phyloP scores from a whole-genome alignment of 768 basidiomycete genomes.

The Collybiopsis luxurians region DNA sequence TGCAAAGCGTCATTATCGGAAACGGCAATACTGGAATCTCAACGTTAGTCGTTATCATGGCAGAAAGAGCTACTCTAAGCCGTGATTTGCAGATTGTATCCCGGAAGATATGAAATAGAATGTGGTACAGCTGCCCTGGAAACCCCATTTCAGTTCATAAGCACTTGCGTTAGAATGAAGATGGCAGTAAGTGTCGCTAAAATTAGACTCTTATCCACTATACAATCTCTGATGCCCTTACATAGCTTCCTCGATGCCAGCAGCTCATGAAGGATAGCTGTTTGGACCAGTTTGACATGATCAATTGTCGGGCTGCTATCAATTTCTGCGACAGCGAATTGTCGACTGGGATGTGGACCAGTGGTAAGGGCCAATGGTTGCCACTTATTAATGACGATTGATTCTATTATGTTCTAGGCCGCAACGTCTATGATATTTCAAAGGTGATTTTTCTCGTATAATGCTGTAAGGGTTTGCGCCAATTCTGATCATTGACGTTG shows the following conservation, averaged over 20 bases:
- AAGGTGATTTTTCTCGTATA: slow-evolving; percentile 1
- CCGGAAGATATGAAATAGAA: slow-evolving; percentile 44
- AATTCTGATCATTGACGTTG: background rate
- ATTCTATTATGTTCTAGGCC: background rate
- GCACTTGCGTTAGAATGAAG: slow-evolving; percentile 58
- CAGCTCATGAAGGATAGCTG: slow-evolving; percentile 54
- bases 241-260: slow-evolving; percentile 63
- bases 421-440: slow-evolving; percentile 13
- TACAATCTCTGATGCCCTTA: background rate
- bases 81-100: slow-evolving; percentile 37
- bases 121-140: slow-evolving; percentile 52
- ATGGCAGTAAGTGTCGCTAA: slow-evolving; percentile 38
- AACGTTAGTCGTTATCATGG: slow-evolving; percentile 1
- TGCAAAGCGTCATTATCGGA: slow-evolving; percentile 72
- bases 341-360: slow-evolving; percentile 36
- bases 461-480: too few relatives aligned
- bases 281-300: slow-evolving; percentile 60
- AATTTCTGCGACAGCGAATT: slow-evolving; percentile 58
- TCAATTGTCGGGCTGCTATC: slow-evolving; percentile 61
- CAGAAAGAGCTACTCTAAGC: background rate
- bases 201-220: background rate
- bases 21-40: slow-evolving; percentile 61
- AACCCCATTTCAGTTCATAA: slow-evolving; percentile 51
- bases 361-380: slow-evolving; percentile 29
- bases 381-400: background rate